Evolutionary conservation across 768 basidiomycete species (phyloP), one percentile per base, ranked within the genome.

Genomic region (Mycena pura): DNA sequence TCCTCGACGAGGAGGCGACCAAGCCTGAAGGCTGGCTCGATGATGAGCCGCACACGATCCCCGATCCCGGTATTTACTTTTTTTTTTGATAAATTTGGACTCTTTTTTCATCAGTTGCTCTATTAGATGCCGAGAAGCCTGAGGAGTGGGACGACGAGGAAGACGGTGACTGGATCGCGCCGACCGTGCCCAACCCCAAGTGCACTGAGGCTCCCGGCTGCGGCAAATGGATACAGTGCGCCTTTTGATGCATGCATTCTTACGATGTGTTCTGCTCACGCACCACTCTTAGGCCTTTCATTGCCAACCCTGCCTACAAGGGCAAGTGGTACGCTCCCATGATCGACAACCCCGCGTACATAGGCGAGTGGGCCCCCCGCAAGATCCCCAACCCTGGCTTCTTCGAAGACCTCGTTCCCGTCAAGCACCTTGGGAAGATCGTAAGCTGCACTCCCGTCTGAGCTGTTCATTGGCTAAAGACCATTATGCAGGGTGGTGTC

Each of bases 131-230:
- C 38, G 86, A 89, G 77, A 98, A 97, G 82, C 97, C 97, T 6
- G 97, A 99, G 73, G 97, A 99, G 76, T 99, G 97, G 97, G 95
- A 97, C 70, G 96, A 98, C 69, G 97, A 98, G 73, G 97, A 99
- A 74, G 96, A 99, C 68, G 97, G 97, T 74, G 96, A 99, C 73
- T 99, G 95, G 95, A 86, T 99, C 65, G 84, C 96, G 7, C 96
- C 97, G 28, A 87, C 87, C 57, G 82, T 99, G 57, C 77, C 84
- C 60, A 99, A 99, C 85, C 93, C 96, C 64, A 91, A 87, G 73
- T 99, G 97, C 73, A 81, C 86, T 64, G 91, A 88, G 56, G 96
- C 87, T 62, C 86, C 95, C 69, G 97, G 97, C 27, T 99, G 97
- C 71, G 97, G 97, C 71, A 88, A 90, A 76, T 99, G 96, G 96